Conservation (phyloP, 192 early-diverging fungal species). For the Coemansia sp. region DNA sequence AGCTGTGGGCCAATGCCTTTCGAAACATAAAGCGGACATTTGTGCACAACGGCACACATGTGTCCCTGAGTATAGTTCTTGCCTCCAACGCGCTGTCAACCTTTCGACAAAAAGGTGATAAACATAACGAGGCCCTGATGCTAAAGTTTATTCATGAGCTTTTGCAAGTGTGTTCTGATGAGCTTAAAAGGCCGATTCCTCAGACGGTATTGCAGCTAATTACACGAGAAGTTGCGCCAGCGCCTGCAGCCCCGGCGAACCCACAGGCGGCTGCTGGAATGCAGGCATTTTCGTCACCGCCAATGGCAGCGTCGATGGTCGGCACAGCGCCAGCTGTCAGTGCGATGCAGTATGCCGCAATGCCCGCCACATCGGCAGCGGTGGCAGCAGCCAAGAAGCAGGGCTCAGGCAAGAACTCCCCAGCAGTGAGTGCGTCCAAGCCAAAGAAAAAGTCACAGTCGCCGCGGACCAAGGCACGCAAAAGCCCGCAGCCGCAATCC, state of each 20-base stretch:
- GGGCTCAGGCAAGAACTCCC: conserved; percentile 30
- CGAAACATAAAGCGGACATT: conserved; percentile 24
- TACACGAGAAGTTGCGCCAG: conserved; percentile 5
- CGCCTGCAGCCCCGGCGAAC: background rate
- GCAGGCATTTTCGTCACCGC: conserved; percentile 29
- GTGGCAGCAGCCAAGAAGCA: conserved; percentile 28
- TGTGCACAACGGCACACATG: conserved; percentile 11
- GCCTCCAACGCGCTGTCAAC: conserved; percentile 12
- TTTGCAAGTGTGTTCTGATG: conserved; percentile 2
- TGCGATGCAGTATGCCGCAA: conserved; percentile 3
- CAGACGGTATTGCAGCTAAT: background rate
- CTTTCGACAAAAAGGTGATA: conserved; percentile 14
- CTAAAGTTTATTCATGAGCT: conserved; percentile 1
- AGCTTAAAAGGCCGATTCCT: conserved; percentile 8
- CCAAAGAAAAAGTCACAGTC: conserved; percentile 52
- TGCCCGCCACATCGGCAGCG: background rate
- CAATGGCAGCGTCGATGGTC: conserved; percentile 19
- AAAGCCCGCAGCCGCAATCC: conserved; percentile 16
- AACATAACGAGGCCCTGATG: conserved; percentile 12
- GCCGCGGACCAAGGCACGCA: conserved; percentile 47
- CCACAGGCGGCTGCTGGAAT: conserved; percentile 10
- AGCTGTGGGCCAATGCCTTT: conserved; percentile 17
- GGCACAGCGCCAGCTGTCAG: background rate
- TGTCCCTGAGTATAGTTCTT: conserved; percentile 8
- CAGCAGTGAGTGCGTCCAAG: conserved; percentile 33